Conservation (phyloP, 1,139 yeast species). For the Saccharomyces pastorianus region DNA sequence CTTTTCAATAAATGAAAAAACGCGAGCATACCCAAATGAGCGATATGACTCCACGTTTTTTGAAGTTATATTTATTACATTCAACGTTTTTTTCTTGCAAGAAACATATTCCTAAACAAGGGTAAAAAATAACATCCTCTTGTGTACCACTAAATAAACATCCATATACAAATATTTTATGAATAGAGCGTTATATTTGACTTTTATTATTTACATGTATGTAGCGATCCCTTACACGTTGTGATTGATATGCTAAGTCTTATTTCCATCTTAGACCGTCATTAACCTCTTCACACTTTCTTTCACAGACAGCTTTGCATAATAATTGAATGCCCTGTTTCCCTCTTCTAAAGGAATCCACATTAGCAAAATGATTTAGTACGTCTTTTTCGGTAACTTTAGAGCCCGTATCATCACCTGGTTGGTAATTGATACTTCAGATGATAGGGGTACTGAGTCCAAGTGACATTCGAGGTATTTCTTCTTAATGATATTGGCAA, state of each 20-base stretch:
- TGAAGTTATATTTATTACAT: background rate
- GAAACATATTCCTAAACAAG: background rate
- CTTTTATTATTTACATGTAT: background rate
- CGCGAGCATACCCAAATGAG: no score
- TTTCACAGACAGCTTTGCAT: slow-evolving; percentile 21
- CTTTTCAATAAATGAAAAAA: background rate
- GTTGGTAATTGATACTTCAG: slow-evolving; percentile 68
- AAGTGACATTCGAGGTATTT: slow-evolving; percentile 21
- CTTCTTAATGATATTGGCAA: slow-evolving; percentile 20
- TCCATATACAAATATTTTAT: background rate
- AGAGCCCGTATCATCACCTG: slow-evolving; percentile 52
- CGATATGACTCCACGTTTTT: background rate
- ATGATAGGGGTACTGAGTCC: slow-evolving; percentile 47
- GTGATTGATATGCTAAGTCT: background rate
- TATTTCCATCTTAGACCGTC: background rate
- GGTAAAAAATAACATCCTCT: background rate
- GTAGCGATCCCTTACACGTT: background rate
- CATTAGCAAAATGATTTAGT: slow-evolving; percentile 47
- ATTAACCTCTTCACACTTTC: slow-evolving; percentile 13
- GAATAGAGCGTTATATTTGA: background rate
- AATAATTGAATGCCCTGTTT: slow-evolving; percentile 53
- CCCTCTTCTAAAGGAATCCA: slow-evolving; percentile 35
- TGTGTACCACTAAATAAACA: background rate
- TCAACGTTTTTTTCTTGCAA: background rate
- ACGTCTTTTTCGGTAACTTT: slow-evolving; percentile 64